These are phyloP conservation scores for Cystobasidiaceae sp. DNA, from an alignment of 1,284 basidiomycete species.

Conservation along the genomic window DNA sequence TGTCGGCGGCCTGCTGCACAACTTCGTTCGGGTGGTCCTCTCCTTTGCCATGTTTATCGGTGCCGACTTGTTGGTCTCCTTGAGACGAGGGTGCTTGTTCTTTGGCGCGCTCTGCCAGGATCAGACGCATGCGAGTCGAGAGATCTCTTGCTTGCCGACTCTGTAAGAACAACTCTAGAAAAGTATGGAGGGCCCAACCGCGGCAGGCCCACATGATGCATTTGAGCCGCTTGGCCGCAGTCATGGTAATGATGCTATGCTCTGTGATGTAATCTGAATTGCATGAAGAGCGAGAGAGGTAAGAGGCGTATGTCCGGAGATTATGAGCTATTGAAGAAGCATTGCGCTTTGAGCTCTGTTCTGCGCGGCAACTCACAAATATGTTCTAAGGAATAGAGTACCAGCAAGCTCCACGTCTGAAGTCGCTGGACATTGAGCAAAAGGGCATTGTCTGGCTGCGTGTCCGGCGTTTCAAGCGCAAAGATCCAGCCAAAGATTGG, in stretches of 20 bases:
- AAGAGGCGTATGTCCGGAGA: too few species aligned
- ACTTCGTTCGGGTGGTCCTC: conserved; percentile 18
- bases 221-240: conserved; percentile 1
- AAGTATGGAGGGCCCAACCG: conserved; percentile 20
- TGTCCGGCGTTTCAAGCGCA: conserved; percentile 37
- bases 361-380: conserved; percentile 49
- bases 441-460: conserved; percentile 49
- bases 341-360: background rate
- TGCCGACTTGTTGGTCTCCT: background rate
- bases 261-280: conserved; percentile 26
- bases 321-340: too few species aligned
- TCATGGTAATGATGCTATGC: conserved; percentile 13
- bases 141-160: conserved; percentile 19
- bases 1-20: conserved; percentile 12
- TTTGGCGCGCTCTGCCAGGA: conserved; percentile 1
- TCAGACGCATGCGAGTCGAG: background rate
- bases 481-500: conserved; percentile 41
- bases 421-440: conserved; percentile 59
- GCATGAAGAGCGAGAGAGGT: too few species aligned
- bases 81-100: background rate
- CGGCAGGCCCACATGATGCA: conserved; percentile 29
- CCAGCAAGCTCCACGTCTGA: conserved; percentile 76
- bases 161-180: conserved; percentile 16
- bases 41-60: conserved; percentile 3
- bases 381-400: conserved; percentile 75